A percentile compares a stretch with the other conserved stretches of the same genome.
Evolutionary conservation across 1,284 basidiomycete species (phyloP).

Genomic region (Coniophora puteana): DNA sequence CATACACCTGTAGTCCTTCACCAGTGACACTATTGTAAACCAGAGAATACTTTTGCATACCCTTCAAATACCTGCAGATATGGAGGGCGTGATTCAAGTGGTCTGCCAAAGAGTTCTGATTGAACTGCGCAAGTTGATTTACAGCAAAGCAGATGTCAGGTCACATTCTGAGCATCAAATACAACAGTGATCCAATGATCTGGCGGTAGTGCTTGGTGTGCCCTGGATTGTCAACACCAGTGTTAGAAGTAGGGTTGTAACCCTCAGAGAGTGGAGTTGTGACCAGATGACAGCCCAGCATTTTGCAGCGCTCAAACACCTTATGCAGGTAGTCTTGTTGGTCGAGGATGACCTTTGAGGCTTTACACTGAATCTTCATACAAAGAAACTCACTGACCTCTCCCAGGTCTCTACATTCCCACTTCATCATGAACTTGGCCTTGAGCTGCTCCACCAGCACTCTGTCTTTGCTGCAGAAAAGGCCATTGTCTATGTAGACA

Average conservation of each 20-base stretch:
- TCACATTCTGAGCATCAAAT: conserved; percentile 11
- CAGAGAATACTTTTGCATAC: background rate
- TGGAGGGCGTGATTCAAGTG: conserved; percentile 5
- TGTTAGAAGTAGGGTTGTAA: background rate
- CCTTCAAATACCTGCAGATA: conserved; percentile 7
- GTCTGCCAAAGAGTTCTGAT: conserved; percentile 1
- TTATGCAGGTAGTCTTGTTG: conserved; percentile 1
- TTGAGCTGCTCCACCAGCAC: conserved; percentile 1
- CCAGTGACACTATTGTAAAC: background rate
- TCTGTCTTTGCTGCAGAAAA: background rate
- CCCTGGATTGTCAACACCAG: background rate
- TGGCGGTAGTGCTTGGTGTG: conserved; percentile 10
- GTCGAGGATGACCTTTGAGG: background rate
- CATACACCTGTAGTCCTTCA: too few relatives aligned
- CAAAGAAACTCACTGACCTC: conserved; percentile 2
- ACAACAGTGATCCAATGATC: conserved; percentile 15
- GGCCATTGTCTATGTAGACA: background rate
- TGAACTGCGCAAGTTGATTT: conserved; percentile 4
- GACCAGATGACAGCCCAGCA: conserved; percentile 4
- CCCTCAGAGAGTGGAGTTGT: conserved; percentile 2
- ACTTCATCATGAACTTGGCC: background rate
- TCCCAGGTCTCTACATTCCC: conserved; percentile 6
- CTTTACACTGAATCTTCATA: conserved; percentile 5
- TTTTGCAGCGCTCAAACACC: conserved; percentile 2
- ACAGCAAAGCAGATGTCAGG: conserved; percentile 9